Evolutionary conservation across 805 yeast species (phyloP).

Genomic region (Yamadazyma nakazawae): DNA sequence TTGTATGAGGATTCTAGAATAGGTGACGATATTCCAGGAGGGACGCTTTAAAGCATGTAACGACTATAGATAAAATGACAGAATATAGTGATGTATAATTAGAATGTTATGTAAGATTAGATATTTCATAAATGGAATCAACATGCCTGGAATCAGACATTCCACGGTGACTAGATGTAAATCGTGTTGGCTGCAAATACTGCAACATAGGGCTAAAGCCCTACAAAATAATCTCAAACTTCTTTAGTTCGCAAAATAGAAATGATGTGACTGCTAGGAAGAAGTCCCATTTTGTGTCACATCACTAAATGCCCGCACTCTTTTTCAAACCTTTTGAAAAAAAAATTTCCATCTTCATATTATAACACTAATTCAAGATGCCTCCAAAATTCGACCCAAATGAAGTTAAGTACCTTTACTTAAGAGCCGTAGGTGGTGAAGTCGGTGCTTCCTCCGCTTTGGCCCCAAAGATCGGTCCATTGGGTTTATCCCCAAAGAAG

Average conservation of each 20-base stretch:
- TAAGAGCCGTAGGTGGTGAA: constrained; percentile 99
- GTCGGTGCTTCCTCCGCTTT: constrained; percentile 99
- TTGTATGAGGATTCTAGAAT: constrained; percentile 37
- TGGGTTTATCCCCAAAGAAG: constrained; percentile 99
- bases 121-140: no score
- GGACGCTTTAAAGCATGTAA: constrained; percentile 24
- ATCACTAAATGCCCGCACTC: constrained; percentile 1
- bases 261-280: background rate
- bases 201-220: constrained; percentile 3
- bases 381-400: constrained; percentile 98
- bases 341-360: constrained; percentile 13
- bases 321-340: constrained; percentile 9
- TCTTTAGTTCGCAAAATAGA: background rate
- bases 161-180: no score
- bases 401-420: constrained; percentile 97
- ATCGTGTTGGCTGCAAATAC: background rate
- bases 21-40: constrained; percentile 45
- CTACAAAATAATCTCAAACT: background rate
- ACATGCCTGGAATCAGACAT: no score
- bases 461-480: constrained; percentile 99
- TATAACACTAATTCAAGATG: constrained; percentile 44
- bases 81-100: background rate
- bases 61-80: background rate
- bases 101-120: no score
- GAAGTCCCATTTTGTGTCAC: constrained; percentile 5